These are phyloP conservation scores for Babesia divergens DNA, from an alignment of 169 alveolate genomes.

Conservation along the genomic window DNA sequence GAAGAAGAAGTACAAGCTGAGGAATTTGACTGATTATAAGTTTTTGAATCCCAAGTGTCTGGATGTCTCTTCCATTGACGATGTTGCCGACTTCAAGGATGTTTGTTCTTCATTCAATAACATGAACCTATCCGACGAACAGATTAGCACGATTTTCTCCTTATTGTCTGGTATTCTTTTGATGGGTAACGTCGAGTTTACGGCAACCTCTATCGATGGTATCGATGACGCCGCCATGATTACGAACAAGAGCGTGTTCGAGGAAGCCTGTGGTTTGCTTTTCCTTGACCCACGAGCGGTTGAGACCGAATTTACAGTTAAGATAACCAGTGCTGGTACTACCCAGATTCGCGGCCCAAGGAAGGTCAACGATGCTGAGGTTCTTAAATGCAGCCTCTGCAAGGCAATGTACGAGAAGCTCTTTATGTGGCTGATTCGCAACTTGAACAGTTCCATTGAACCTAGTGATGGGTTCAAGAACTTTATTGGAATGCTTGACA, in stretches of 20 bases:
- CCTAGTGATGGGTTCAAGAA: slow-evolving; percentile 81
- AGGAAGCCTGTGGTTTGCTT: slow-evolving; percentile 80
- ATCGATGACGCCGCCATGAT: slow-evolving; percentile 84
- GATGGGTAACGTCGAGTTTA: slow-evolving; percentile 93
- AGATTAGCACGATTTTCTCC: slow-evolving; percentile 83
- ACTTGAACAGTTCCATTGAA: slow-evolving; percentile 89
- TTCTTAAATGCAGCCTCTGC: slow-evolving; percentile 84
- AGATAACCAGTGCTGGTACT: slow-evolving; percentile 81
- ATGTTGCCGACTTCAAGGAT: slow-evolving; percentile 87
- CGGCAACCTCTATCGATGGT: slow-evolving; percentile 83
- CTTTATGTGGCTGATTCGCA: slow-evolving; percentile 92
- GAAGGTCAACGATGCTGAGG: slow-evolving; percentile 81
- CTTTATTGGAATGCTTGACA: slow-evolving; percentile 94
- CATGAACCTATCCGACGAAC: slow-evolving; percentile 85
- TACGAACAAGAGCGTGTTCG: slow-evolving; percentile 66
- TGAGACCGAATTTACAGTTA: slow-evolving; percentile 75
- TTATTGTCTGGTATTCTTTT: slow-evolving; percentile 89
- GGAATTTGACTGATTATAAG: slow-evolving; percentile 69
- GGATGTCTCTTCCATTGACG: slow-evolving; percentile 91
- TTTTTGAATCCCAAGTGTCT: slow-evolving; percentile 84
- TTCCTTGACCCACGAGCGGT: slow-evolving; percentile 74
- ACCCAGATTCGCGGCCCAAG: slow-evolving; percentile 83
- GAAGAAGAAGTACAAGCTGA: slow-evolving; percentile 74
- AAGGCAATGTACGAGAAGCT: slow-evolving; percentile 94
- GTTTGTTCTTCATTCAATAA: slow-evolving; percentile 87